phyloP scores from a whole-genome alignment of 306 rosid genomes.

The Begonia fuchsioides region DNA sequence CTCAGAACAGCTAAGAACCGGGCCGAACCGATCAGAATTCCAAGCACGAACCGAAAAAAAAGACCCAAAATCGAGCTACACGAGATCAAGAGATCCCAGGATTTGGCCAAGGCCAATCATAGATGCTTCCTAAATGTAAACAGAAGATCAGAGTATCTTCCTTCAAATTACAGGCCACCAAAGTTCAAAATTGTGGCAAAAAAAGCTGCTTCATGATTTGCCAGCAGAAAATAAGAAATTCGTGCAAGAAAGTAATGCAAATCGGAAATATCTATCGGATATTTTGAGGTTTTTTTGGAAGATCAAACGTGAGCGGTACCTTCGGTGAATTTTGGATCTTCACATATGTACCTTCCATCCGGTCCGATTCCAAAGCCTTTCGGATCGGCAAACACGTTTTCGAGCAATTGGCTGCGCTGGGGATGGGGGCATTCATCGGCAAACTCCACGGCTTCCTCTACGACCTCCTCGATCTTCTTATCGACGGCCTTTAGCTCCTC shows the following conservation, averaged over 20 bases:
- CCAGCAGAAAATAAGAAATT: neutral
- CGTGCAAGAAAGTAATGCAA: neutral
- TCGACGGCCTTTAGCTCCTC: slow-evolving; percentile 68
- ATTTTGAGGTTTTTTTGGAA: neutral
- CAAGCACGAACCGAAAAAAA: no score
- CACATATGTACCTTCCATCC: slow-evolving; percentile 89
- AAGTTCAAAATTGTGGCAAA: neutral
- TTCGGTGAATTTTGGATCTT: slow-evolving; percentile 94
- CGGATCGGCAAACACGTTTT: slow-evolving; percentile 95
- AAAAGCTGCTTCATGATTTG: neutral
- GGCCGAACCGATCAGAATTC: no score
- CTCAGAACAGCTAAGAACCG: no score
- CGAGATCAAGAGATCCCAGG: no score
- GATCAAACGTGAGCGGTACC: slow-evolving; percentile 92
- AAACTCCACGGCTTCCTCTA: slow-evolving; percentile 79
- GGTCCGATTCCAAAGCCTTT: slow-evolving; percentile 98
- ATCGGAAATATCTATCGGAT: neutral
- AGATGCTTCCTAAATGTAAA: no score
- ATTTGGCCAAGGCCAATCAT: no score
- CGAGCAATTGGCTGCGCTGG: slow-evolving; percentile 77
- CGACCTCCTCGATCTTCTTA: slow-evolving; percentile 63
- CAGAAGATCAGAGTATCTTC: no score
- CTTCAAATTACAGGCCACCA: no score
- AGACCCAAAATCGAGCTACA: no score
- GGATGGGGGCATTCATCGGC: slow-evolving; percentile 84